Evolutionary conservation across 2,329 filamentous ascomycete species (phyloP).

Genomic region (Tolypocladium paradoxum): DNA sequence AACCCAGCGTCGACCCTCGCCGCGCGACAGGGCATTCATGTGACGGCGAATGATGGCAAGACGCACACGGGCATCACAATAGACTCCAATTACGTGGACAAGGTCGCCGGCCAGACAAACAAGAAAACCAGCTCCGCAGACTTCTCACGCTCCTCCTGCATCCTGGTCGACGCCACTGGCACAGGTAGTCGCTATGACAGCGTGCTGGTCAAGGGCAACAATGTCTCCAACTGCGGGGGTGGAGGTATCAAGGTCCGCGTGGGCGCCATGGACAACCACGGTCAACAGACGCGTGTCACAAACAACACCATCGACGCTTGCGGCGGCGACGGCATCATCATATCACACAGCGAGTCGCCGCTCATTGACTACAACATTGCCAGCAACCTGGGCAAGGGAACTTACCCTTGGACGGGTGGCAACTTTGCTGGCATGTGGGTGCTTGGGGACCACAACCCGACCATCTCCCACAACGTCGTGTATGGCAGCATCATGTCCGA

Average conservation of each 20-base stretch:
- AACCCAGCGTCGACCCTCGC: slow-evolving; percentile 8
- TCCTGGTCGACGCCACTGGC: slow-evolving; percentile 3
- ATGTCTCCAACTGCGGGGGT: slow-evolving; percentile 12
- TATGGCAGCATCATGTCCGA: slow-evolving; percentile 12
- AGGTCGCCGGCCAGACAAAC: slow-evolving; percentile 13
- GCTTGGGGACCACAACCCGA: slow-evolving; percentile 10
- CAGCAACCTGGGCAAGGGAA: slow-evolving; percentile 10
- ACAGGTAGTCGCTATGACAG: slow-evolving; percentile 11
- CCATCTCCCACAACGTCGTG: slow-evolving; percentile 13
- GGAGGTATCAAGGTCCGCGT: slow-evolving; percentile 15
- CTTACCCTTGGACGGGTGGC: slow-evolving; percentile 14
- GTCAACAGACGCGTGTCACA: slow-evolving; percentile 7
- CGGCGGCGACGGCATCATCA: slow-evolving; percentile 13
- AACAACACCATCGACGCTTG: slow-evolving; percentile 10
- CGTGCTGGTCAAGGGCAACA: slow-evolving; percentile 10
- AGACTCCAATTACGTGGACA: slow-evolving; percentile 8
- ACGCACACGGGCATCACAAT: slow-evolving; percentile 12
- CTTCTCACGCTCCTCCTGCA: slow-evolving; percentile 10
- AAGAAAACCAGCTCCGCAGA: slow-evolving; percentile 8
- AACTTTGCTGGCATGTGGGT: slow-evolving; percentile 17
- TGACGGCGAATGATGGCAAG: slow-evolving; percentile 10
- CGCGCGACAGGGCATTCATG: slow-evolving; percentile 10
- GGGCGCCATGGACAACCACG: slow-evolving; percentile 10
- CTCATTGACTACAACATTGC: slow-evolving; percentile 13
- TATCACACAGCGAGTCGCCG: slow-evolving; percentile 10